phyloP scores from a whole-genome alignment of 345 rosid species.

The Microcos paniculata region DNA sequence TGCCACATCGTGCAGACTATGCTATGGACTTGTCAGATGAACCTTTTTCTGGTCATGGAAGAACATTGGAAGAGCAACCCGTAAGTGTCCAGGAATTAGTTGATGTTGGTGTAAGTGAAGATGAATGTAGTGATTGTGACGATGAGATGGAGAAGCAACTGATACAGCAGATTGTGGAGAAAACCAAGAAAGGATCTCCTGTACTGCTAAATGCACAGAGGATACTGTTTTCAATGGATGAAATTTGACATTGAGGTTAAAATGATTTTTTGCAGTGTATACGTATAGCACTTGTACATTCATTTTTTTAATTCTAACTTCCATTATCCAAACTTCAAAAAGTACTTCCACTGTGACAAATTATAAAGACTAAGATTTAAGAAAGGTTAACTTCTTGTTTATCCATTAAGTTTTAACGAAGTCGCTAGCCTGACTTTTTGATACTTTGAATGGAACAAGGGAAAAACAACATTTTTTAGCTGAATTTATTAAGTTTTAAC shows the following conservation, averaged over 20 bases:
- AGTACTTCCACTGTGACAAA: too few species aligned
- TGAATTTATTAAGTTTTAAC: too few species aligned
- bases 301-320: not conserved
- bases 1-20: not conserved
- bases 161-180: conserved; percentile 83
- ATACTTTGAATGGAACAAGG: too few species aligned
- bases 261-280: not conserved
- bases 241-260: conserved; percentile 11
- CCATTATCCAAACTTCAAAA: not conserved
- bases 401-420: too few species aligned
- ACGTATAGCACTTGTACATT: not conserved
- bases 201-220: conserved; percentile 68
- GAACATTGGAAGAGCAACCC: conserved; percentile 14
- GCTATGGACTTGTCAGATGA: conserved; percentile 12
- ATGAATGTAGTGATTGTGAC: conserved; percentile 48
- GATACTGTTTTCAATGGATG: conserved; percentile 49
- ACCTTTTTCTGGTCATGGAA: not conserved
- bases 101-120: conserved; percentile 39
- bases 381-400: too few species aligned
- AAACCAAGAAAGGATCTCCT: conserved; percentile 76
- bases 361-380: not conserved
- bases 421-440: too few species aligned
- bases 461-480: too few species aligned
- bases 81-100: conserved; percentile 31
- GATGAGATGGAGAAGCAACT: conserved; percentile 66